Conservation (phyloP, 1,139 yeast genomes). For the Yamadazyma membranifaciens region DNA sequence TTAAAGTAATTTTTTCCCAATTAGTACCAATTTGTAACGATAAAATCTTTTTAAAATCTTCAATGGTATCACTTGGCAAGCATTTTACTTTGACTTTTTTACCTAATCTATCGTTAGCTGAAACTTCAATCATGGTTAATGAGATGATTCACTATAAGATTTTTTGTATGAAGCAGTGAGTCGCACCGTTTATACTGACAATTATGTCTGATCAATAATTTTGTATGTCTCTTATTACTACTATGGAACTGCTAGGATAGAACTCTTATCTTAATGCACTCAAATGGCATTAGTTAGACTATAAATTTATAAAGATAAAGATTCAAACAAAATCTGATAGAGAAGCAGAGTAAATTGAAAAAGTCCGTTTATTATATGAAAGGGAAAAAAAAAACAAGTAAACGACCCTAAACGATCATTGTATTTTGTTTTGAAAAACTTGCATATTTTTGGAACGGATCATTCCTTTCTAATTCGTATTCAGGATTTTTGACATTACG, state of each 20-base stretch:
- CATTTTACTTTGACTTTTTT: conserved; percentile 87
- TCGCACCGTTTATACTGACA: too few species aligned
- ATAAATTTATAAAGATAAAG: too few species aligned
- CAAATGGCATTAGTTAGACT: too few species aligned
- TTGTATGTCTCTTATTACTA: too few species aligned
- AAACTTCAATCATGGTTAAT: conserved; percentile 28
- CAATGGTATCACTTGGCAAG: conserved; percentile 80
- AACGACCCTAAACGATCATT: not conserved
- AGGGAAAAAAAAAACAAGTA: not conserved
- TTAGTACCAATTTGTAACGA: conserved; percentile 81
- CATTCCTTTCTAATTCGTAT: conserved; percentile 53
- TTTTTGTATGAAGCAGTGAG: too few species aligned
- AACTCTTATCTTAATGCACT: too few species aligned
- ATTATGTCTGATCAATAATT: too few species aligned
- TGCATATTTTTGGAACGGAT: conserved; percentile 58
- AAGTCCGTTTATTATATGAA: too few species aligned
- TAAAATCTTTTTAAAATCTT: conserved; percentile 83
- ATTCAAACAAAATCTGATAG: too few species aligned
- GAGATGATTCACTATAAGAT: too few species aligned
- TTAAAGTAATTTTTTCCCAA: conserved; percentile 60
- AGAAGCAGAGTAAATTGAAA: too few species aligned
- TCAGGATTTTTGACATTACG: conserved; percentile 49
- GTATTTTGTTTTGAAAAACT: conserved; percentile 1
- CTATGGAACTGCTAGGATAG: too few species aligned
- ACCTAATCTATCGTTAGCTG: conserved; percentile 62